Conservation (phyloP, 192 early-diverging fungal species). For the Paraglomus brasilianum region DNA sequence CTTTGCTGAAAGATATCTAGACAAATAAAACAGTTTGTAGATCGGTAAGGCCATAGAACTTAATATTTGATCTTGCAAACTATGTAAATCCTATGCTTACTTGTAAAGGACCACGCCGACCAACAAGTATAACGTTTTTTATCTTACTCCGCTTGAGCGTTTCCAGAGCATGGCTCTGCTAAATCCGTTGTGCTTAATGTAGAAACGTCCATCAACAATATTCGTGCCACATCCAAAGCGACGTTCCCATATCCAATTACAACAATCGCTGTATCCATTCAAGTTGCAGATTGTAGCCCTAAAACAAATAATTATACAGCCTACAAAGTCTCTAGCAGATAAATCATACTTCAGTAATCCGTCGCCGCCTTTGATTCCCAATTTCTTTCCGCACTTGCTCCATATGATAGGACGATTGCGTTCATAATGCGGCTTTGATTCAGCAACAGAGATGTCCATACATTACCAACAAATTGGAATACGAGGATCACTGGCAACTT, state of each 20-base stretch:
- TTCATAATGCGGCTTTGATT: slow-evolving; percentile 66
- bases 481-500: slow-evolving; percentile 65
- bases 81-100: slow-evolving; percentile 38
- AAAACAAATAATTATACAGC: slow-evolving; percentile 91
- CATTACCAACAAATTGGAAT: slow-evolving; percentile 83
- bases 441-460: slow-evolving; percentile 48
- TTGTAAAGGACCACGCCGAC: slow-evolving; percentile 89
- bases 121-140: slow-evolving; percentile 83
- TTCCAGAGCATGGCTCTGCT: slow-evolving; percentile 68
- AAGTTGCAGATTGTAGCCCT: slow-evolving; percentile 54
- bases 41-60: neutral
- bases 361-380: slow-evolving; percentile 72
- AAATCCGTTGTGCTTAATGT: slow-evolving; percentile 85
- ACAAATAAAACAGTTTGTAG: slow-evolving; percentile 2
- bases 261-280: slow-evolving; percentile 80
- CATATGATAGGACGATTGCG: slow-evolving; percentile 82
- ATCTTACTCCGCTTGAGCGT: slow-evolving; percentile 65
- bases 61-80: neutral
- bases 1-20: slow-evolving; percentile 87
- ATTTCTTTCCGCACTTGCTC: slow-evolving; percentile 70
- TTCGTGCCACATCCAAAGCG: slow-evolving; percentile 88
- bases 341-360: slow-evolving; percentile 54
- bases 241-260: slow-evolving; percentile 96
- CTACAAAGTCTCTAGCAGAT: slow-evolving; percentile 83
- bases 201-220: slow-evolving; percentile 72